A percentile compares a stretch with the other conserved stretches of the same genome.
Conservation (phyloP, 441 rosid genomes). For the Melastoma candidum region DNA sequence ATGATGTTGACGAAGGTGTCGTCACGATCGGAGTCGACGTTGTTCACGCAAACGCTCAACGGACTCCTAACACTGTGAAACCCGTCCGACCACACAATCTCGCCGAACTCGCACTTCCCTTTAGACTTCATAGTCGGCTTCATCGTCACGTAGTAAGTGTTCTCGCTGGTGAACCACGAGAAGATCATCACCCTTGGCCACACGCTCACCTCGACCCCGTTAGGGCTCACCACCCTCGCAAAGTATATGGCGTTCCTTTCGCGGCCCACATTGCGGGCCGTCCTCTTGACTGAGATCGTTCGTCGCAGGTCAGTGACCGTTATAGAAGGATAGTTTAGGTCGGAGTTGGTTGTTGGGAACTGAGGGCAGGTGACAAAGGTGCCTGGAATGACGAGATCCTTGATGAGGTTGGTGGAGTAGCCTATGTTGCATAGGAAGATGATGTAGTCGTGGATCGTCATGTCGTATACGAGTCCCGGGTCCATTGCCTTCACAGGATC, state of each 20-base stretch:
- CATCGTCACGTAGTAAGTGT: conserved; percentile 37
- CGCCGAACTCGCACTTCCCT: conserved; percentile 46
- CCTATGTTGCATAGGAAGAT: conserved; percentile 35
- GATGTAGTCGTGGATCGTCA: conserved; percentile 33
- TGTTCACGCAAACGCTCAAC: conserved; percentile 33
- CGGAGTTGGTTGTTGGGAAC: conserved; percentile 25
- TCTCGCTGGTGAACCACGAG: conserved; percentile 25
- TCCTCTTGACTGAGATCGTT: conserved; percentile 39
- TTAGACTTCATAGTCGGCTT: conserved; percentile 29
- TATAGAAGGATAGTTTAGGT: conserved; percentile 47
- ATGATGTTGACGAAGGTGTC: no score
- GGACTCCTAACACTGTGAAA: conserved; percentile 54
- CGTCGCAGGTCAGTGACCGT: conserved; percentile 32
- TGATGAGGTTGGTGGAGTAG: conserved; percentile 28
- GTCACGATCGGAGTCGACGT: background rate
- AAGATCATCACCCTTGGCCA: conserved; percentile 57
- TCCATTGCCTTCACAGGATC: conserved; percentile 38
- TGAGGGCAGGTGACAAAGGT: conserved; percentile 12
- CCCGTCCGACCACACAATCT: conserved; percentile 45
- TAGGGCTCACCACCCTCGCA: conserved; percentile 26
- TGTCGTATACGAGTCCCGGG: conserved; percentile 46
- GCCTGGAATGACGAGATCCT: conserved; percentile 26
- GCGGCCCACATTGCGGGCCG: conserved; percentile 37
- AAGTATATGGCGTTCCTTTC: conserved; percentile 31
- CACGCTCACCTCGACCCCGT: conserved; percentile 44